A percentile compares a stretch with the other conserved stretches of the same genome.
Evolutionary conservation across 306 rosid genomes (phyloP).

Genomic region (Castanea sativa): DNA sequence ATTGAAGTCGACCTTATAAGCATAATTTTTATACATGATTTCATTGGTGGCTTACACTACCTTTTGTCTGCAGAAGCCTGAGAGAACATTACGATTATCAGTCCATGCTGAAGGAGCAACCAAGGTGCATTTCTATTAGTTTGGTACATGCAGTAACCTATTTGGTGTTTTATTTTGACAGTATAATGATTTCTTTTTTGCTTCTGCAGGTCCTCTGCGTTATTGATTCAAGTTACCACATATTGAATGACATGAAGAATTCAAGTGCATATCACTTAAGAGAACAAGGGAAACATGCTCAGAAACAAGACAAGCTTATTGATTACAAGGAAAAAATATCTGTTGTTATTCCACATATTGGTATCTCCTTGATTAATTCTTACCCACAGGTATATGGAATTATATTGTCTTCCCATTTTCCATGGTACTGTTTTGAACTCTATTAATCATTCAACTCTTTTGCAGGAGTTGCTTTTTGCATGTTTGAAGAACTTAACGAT

Average conservation of each 20-base stretch:
- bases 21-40: constrained; percentile 3
- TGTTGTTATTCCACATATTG: constrained; percentile 61
- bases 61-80: constrained; percentile 66
- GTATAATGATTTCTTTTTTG: constrained; percentile 5
- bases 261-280: constrained; percentile 33
- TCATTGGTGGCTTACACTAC: constrained; percentile 22
- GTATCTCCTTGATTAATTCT: constrained; percentile 76
- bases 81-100: constrained; percentile 72
- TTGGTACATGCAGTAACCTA: constrained; percentile 5
- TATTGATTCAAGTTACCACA: constrained; percentile 77
- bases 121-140: constrained; percentile 54
- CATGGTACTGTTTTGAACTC: constrained; percentile 5
- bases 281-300: constrained; percentile 51
- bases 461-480: constrained; percentile 82
- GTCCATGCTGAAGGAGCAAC: constrained; percentile 96
- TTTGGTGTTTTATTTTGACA: neutral
- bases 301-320: constrained; percentile 48
- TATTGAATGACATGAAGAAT: constrained; percentile 43
- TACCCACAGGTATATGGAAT: constrained; percentile 60
- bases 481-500: constrained; percentile 60
- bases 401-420: constrained; percentile 10
- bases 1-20: constrained; percentile 1
- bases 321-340: constrained; percentile 73
- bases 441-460: constrained; percentile 23
- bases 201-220: constrained; percentile 69